phyloP scores from a whole-genome alignment of 257 asterid species.

The Apocynum venetum region DNA sequence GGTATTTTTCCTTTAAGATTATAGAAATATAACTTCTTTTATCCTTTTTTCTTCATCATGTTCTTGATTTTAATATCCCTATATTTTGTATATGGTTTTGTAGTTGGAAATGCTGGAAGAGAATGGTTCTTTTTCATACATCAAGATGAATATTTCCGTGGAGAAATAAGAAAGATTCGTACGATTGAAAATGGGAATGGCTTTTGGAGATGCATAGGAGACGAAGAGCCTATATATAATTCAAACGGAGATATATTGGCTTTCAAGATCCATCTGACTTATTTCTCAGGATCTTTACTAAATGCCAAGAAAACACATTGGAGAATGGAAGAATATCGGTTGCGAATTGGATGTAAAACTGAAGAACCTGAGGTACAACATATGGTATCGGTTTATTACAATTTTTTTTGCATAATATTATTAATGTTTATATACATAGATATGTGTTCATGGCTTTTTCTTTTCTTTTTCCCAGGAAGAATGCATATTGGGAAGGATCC shows the following conservation, averaged over 20 bases:
- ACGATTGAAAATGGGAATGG: slow-evolving; percentile 23
- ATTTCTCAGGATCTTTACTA: slow-evolving; percentile 2
- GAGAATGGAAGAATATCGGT: slow-evolving; percentile 30
- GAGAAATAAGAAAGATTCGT: background rate
- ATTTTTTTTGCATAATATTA: no score
- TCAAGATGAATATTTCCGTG: slow-evolving; percentile 14
- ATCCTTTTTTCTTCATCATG: no score
- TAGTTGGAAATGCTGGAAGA: background rate
- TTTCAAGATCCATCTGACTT: slow-evolving; percentile 20
- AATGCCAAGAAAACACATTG: slow-evolving; percentile 25
- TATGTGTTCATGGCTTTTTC: background rate
- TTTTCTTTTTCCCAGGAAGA: background rate
- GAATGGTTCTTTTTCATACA: slow-evolving; percentile 29
- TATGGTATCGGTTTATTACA: no score
- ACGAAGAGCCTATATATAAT: slow-evolving; percentile 24
- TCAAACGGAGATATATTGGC: slow-evolving; percentile 20
- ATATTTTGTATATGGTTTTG: background rate
- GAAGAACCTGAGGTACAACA: background rate
- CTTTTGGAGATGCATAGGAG: slow-evolving; percentile 25
- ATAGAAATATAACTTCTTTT: no score
- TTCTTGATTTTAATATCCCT: background rate
- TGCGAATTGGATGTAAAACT: background rate
- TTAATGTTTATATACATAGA: no score
- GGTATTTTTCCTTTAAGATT: background rate
- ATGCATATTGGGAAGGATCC: slow-evolving; percentile 26